Base-by-base conservation (phyloP, 2,329 filamentous ascomycete species). In the Xylaria sp. region DNA sequence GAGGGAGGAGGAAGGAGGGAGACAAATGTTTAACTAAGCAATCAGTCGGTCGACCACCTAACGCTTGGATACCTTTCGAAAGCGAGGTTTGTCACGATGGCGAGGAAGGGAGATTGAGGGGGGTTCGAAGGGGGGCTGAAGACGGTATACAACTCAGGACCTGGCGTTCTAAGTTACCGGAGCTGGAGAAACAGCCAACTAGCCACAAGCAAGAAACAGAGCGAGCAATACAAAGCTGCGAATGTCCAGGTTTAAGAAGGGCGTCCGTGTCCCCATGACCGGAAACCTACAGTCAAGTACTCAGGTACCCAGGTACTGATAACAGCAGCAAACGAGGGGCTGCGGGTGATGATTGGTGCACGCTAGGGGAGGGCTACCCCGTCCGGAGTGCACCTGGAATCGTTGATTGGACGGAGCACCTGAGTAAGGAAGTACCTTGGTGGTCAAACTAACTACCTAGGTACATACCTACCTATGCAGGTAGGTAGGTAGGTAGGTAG, bases 231-330 rank as follows among this genome's bases (percentile, higher is more conserved):
- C 4, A 38, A 25, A 55, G 36, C 6, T 17, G 6, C 27, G 7
- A 38, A 57, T 61, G 47, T 27, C 70, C 57, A 29, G 31, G 63
- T 68, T 66, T n/a, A n/a, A 33, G 72, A 71, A 71, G 72, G 71
- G 72, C 72, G 65, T 31, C 50, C 17, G 15, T 45, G 42, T 61
- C 49, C 57, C 33, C 60, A 39, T 66, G 55, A 45, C 64, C 38
- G 5, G 38, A 55, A 47, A 36, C 56, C 36, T 62, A 31, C 22
- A 33, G 39, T 49, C 29, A 25, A 5, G n/a, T n/a, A 50, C 15
- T 5, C 27, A 50, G 27, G 27, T 33, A 31, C 49, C 20, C 17
- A 17, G 49, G 29, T 61, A 47, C 55, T 56, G 64, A 67, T 67
- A 67, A 67, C 49, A 45, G 55, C 17, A 38, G 4, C 42, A 42